Conservation (phyloP, 306 rosid species). For the Alnus glutinosa region DNA sequence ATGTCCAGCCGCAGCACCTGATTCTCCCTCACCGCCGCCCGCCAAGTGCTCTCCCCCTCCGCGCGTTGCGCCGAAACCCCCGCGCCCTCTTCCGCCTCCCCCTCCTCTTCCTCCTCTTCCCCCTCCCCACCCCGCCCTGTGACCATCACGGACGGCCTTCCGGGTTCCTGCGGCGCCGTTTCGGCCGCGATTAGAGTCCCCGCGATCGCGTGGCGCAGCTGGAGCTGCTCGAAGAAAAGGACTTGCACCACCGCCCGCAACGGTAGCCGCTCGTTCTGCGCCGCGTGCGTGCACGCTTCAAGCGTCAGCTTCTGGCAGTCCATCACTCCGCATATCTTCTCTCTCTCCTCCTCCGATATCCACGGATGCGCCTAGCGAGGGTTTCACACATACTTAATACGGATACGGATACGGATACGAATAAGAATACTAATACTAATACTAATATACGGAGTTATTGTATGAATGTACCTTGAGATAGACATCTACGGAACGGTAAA, state of each 20-base stretch:
- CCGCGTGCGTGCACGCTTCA: constrained; percentile 98
- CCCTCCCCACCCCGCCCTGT: constrained; percentile 23
- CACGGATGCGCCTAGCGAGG: constrained; percentile 71
- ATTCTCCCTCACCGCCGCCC: constrained; percentile 80
- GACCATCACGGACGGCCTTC: constrained; percentile 44
- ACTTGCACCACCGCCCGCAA: constrained; percentile 87
- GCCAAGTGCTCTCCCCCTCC: constrained; percentile 57
- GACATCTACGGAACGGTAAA: constrained; percentile 88
- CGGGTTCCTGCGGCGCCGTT: constrained; percentile 33
- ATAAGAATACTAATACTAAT: no score
- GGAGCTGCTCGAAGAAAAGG: constrained; percentile 94
- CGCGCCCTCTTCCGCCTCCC: constrained; percentile 19
- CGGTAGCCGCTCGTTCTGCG: constrained; percentile 96
- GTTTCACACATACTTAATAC: background rate
- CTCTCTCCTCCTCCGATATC: constrained; percentile 72
- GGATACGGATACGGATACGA: no score
- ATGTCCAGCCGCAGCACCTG: constrained; percentile 93
- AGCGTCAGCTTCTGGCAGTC: constrained; percentile 85
- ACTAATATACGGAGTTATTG: background rate
- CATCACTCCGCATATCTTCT: constrained; percentile 67
- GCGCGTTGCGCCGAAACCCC: constrained; percentile 24
- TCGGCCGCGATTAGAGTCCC: constrained; percentile 72
- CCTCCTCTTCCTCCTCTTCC: constrained; percentile 27
- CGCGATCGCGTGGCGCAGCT: constrained; percentile 91
- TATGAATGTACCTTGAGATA: constrained; percentile 67